These are phyloP conservation scores for Xylaria telfairii DNA, from an alignment of 495 filamentous ascomycete species.

Conservation along the genomic window DNA sequence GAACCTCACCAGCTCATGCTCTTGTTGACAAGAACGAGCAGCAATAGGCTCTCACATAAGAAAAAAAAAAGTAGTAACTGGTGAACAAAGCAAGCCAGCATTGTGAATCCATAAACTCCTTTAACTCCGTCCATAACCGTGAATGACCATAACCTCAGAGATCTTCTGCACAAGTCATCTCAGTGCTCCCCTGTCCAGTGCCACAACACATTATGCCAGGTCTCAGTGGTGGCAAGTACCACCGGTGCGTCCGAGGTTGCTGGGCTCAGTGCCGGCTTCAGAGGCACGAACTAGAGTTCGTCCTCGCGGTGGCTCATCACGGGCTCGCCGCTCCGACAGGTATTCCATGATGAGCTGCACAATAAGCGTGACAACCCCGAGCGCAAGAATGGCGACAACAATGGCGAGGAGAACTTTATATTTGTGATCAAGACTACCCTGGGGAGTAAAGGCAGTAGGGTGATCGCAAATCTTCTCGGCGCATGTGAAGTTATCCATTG, in stretches of 20 bases:
- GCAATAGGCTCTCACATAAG: neutral
- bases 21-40: conserved; percentile 1
- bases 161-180: neutral
- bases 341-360: too few relatives aligned
- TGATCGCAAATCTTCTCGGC: too few relatives aligned
- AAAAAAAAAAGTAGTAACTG: neutral
- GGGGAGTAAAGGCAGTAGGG: too few relatives aligned
- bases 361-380: too few relatives aligned
- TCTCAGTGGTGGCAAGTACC: neutral
- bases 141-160: neutral
- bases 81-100: neutral
- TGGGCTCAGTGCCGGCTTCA: neutral
- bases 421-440: too few relatives aligned
- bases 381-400: too few relatives aligned
- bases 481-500: too few relatives aligned
- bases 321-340: neutral
- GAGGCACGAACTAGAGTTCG: neutral
- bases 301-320: neutral
- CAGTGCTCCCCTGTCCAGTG: neutral
- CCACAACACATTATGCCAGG: neutral
- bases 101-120: neutral
- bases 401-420: too few relatives aligned
- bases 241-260: neutral
- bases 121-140: neutral
- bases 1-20: neutral